These are phyloP conservation scores for Solanum arcanum DNA, from an alignment of 257 asterid genomes.

Conservation along the genomic window DNA sequence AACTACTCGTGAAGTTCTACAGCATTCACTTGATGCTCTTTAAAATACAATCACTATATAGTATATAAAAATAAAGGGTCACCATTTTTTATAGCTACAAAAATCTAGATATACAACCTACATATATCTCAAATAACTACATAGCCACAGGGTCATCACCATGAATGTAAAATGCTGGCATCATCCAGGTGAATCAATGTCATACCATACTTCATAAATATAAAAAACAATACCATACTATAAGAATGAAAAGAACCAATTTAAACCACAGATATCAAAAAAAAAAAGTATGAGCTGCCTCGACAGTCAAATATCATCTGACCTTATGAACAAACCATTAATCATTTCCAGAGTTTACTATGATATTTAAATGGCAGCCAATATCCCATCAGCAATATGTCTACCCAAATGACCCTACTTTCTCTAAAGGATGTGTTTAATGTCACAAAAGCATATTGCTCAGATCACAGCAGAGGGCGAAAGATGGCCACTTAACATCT, in stretches of 20 bases:
- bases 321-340: background rate
- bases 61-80: background rate
- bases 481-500: background rate
- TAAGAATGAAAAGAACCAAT: background rate
- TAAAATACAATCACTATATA: background rate
- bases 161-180: background rate
- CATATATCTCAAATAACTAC: background rate
- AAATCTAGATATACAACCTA: background rate
- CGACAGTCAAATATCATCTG: background rate
- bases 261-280: background rate
- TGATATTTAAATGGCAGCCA: background rate
- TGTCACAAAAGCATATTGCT: background rate
- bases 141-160: background rate
- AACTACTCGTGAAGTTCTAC: background rate
- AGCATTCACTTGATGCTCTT: background rate
- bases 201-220: background rate
- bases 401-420: background rate
- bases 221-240: background rate
- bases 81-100: background rate
- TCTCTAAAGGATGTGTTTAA: background rate
- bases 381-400: background rate
- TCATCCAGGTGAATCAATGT: background rate
- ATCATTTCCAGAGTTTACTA: background rate
- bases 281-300: background rate
- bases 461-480: background rate